Percentiles rank a stretch among this genome's conserved stretches.
Conservation (phyloP, 371 early-diverging fungal species). For the Blakeslea trispora region DNA sequence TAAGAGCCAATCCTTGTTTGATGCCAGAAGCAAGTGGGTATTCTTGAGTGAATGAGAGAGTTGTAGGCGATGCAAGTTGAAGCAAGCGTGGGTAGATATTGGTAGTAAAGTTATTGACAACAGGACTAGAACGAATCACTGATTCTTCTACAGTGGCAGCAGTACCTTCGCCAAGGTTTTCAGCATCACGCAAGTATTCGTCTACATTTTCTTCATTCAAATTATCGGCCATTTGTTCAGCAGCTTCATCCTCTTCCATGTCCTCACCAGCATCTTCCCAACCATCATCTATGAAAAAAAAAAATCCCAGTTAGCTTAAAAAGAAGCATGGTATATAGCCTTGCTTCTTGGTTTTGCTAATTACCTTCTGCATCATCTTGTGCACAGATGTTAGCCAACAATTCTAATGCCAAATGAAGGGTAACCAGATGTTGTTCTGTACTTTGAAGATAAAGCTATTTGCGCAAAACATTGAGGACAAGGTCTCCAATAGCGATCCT, state of each 20-base stretch:
- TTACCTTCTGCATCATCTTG: constrained; percentile 57
- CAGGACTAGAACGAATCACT: constrained; percentile 37
- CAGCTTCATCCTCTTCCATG: constrained; percentile 47
- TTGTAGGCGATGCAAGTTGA: constrained; percentile 55
- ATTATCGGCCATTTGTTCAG: constrained; percentile 49
- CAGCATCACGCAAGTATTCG: constrained; percentile 39
- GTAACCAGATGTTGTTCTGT: constrained; percentile 63
- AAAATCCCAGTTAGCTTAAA: background rate
- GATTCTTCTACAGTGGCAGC: constrained; percentile 29
- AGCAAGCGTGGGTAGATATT: constrained; percentile 56
- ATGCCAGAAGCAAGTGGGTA: constrained; percentile 42
- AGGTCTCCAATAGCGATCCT: no score
- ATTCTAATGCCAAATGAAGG: constrained; percentile 75
- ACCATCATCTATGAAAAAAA: constrained; percentile 36
- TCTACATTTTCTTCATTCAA: constrained; percentile 50
- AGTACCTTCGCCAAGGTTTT: constrained; percentile 21
- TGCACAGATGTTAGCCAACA: constrained; percentile 79
- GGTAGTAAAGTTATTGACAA: constrained; percentile 48
- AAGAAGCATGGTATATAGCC: no score
- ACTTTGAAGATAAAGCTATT: constrained; percentile 42
- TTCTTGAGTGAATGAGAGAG: constrained; percentile 53
- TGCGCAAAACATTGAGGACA: no score
- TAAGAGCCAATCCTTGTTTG: constrained; percentile 51
- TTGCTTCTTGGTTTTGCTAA: background rate
- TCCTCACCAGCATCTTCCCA: constrained; percentile 62